Base-by-base conservation (phyloP, 2,329 filamentous ascomycete genomes). In the Tympanopsis confertula region DNA sequence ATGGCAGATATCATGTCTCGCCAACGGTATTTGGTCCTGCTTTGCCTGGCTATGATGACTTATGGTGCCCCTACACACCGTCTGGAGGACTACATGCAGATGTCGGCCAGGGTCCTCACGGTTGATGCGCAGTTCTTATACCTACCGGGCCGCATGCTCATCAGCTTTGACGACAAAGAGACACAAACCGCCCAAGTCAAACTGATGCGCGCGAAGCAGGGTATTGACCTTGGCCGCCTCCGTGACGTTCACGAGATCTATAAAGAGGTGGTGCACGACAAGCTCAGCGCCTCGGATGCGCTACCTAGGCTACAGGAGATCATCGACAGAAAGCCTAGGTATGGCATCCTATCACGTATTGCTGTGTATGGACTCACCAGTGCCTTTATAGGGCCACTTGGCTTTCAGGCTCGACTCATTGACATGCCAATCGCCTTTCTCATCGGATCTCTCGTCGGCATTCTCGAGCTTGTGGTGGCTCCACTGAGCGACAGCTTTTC, bases 171-270 rank as follows among this genome's bases (percentile, higher is more conserved):
- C 45, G 71, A 77, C 51, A n/a, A 26, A 7, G 22, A 26, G 7
- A 85, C 82, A 0, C 82, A 86, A 50, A 87, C 83, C 0, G 81
- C 81, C 14, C 82, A 86, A 51, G 82, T 87, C 44, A 84, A 85
- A 58, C 69, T 87, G 20, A 77, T 87, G 4, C 73, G 78, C 7
- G 71, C 75, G 0, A 59, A 62, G 0, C 81, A 86, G 48, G 82
- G 81, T 2, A 68, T 88, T 7, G 77, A 88, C 51, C 65, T 88
- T 1, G 82, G 82, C 19, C 82, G 80, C 48, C 69, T 88, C 13
- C 69, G 78, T 37, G 83, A 87, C 45, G 71, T 81, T 2, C 82
- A 87, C 48, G 72, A 82, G 47, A 75, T 87, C 39, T 88, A 88
- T 61, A 88, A 88, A 54, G 74, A 84, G 40, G 82, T 87, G 13